Base-by-base conservation (phyloP, 176 grass and related monocot species). In the Carex littledalei region DNA sequence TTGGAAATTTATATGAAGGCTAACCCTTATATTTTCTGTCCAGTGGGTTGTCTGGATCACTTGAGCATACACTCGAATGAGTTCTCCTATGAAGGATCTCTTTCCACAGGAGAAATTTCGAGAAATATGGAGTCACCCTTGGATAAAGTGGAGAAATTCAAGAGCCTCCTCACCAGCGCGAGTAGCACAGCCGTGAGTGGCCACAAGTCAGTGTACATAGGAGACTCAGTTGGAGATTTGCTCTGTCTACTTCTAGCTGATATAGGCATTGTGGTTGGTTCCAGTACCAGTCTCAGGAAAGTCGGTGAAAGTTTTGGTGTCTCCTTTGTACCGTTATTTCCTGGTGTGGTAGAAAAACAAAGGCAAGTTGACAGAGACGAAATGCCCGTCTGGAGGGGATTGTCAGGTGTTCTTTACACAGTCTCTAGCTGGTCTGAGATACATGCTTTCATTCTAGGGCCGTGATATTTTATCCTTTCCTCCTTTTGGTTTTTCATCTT, bases 361-460 rank as follows among this genome's bases (percentile, higher is more conserved):
- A 91, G 84, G 77, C 91, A 82, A 67, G 17, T 88, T 16, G 35
- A 62, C 11, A 89, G 83, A 64, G 67, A 95, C 39, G 91, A 87
- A 26, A 50, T 77, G 21, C 82, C 71, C 32, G 17, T 83, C 45
- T 97, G 92, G 84, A 90, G 87, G 61, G 88, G 81, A 7, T 89
- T 89, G 49, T 92, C 93, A 81, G 93, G 97, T 85, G 90, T 92
- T 64, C 91, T 99, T 49, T 92, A 94, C 86, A 96, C 93, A 1
- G 93, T 92, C 72, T 94, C 91, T 85, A 94, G 93, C 90, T 99
- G 97, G 97, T 91, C 87, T 47, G 97, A 99, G 82, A 81, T 94
- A 75, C 90, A 96, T 20, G 91, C 91, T 67, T 95, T 99, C 76
- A 84, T 99, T 86, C 87, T 99, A 81, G 96, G 96, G 83, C 81